Evolutionary conservation across 2,329 filamentous ascomycete genomes (phyloP), one percentile per base, ranked within the genome.

Genomic region (Colletotrichum sublineola): DNA sequence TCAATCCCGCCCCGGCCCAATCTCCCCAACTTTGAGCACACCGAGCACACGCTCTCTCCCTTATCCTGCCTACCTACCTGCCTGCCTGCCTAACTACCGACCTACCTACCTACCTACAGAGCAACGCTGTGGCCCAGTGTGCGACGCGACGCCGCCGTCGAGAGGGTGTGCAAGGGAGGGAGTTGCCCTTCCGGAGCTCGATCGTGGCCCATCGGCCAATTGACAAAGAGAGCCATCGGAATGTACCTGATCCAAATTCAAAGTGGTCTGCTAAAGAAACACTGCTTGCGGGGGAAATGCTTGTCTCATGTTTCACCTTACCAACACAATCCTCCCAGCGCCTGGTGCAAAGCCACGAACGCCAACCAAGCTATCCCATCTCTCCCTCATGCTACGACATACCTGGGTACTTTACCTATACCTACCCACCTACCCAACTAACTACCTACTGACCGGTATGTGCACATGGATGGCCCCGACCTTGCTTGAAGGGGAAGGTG

Each of bases 221-320:
- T 20, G 46, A 20, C 12, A 31, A 38, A 44, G 1, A 29, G 57
- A 52, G 42, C 31, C 2, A 8, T 38, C 42, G 62, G 42, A 66
- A 65, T 68, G 48, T n/a, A 14, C n/a, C 44, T 7, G 44, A 46
- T 46, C 44, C 44, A 38, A n/a, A n/a, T 56, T 24, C 31, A 38
- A 24, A 56, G 9, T 56, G 53, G 58, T 24, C 69, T 72, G 65
- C 69, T 66, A 55, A n/a, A 63, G 44, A 58, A 48, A 46, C 44
- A 31, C 38, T 20, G 18, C 58, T 72, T 64, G 69, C 69, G 69
- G 69, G 69, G 69, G 66, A 69, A 72, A 72, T 72, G 66, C 69
- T 69, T 64, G 69, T 72, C 65, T 63, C 24, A 38, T 72, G 69
- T 72, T 72, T 72, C 69, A 64, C 60, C 36, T 64, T 60, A 20